phyloP scores from a whole-genome alignment of 2,329 filamentous ascomycete genomes.

The Ascocoryne sarcoides region DNA sequence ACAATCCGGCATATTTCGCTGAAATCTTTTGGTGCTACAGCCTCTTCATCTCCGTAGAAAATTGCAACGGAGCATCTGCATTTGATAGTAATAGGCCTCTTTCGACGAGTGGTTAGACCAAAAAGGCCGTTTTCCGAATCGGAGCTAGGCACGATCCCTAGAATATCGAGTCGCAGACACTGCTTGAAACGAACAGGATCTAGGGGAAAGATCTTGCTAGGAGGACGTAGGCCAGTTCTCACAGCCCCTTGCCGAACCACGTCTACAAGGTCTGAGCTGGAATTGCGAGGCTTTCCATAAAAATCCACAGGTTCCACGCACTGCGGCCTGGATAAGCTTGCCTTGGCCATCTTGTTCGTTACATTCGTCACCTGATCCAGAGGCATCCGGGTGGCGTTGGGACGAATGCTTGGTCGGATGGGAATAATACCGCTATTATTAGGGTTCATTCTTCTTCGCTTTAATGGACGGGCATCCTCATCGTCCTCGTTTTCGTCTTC shows the following conservation, averaged over 20 bases:
- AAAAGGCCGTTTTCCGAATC: slow-evolving; percentile 1
- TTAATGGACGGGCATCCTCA: slow-evolving; percentile 18
- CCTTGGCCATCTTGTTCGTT: no score
- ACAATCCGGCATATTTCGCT: slow-evolving; percentile 6
- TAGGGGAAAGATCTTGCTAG: slow-evolving; percentile 8
- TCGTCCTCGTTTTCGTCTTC: slow-evolving; percentile 20
- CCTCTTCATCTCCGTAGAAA: slow-evolving; percentile 12
- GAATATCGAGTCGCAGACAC: slow-evolving; percentile 18
- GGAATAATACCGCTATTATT: not conserved
- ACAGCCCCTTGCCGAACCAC: not conserved
- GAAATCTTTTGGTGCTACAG: slow-evolving; percentile 6
- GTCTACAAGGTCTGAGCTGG: not conserved
- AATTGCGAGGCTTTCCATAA: slow-evolving; percentile 9
- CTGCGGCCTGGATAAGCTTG: no score
- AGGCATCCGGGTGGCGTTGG: no score
- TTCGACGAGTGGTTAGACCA: not conserved
- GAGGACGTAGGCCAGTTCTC: slow-evolving; percentile 5
- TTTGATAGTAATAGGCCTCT: slow-evolving; percentile 7
- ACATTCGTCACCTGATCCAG: no score
- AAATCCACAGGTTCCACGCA: slow-evolving; percentile 15
- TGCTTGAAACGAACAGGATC: slow-evolving; percentile 12
- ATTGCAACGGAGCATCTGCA: slow-evolving; percentile 18
- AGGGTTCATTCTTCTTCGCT: slow-evolving; percentile 16
- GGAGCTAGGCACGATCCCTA: slow-evolving; percentile 9
- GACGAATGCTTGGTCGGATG: slow-evolving; percentile 5